Evolutionary conservation across 2,329 filamentous ascomycete species (phyloP).

Genomic region (Colletotrichum ledebouriae): DNA sequence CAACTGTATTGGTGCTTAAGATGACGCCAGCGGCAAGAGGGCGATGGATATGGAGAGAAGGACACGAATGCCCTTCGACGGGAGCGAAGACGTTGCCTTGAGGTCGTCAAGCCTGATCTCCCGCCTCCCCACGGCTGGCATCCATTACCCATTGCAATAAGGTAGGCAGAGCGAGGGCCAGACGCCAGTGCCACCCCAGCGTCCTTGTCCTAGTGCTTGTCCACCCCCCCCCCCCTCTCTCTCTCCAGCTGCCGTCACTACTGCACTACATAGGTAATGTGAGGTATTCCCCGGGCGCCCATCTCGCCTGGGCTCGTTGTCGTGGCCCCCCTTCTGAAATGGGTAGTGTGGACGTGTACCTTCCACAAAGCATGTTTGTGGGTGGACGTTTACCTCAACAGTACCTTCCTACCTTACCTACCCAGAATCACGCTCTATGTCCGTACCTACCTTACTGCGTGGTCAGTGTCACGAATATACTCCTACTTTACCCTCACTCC

Average conservation of each 20-base stretch:
- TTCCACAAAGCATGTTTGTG: too few species aligned
- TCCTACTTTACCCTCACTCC: conserved; percentile 30
- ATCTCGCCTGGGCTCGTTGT: not conserved
- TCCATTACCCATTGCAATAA: not conserved
- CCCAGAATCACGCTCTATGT: too few species aligned
- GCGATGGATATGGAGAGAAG: too few species aligned
- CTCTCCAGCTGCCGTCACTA: not conserved
- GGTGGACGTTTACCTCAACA: too few species aligned
- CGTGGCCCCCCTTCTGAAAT: too few species aligned
- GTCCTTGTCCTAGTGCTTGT: conserved; percentile 7
- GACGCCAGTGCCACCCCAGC: conserved; percentile 21
- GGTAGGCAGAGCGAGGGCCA: not conserved
- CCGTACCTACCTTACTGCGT: too few species aligned
- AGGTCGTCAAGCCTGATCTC: not conserved
- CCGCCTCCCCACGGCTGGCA: not conserved
- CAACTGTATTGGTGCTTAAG: too few species aligned
- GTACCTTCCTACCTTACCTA: too few species aligned
- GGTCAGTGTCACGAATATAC: not conserved
- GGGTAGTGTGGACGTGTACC: too few species aligned
- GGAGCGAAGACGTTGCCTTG: not conserved
- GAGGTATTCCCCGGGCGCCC: not conserved
- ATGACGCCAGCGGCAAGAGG: too few species aligned
- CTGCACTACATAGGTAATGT: not conserved
- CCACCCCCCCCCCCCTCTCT: not conserved
- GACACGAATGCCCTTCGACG: too few species aligned